Evolutionary conservation across 768 basidiomycete genomes (phyloP), one percentile per base, ranked within the genome.

Genomic region (Mycena galopus): DNA sequence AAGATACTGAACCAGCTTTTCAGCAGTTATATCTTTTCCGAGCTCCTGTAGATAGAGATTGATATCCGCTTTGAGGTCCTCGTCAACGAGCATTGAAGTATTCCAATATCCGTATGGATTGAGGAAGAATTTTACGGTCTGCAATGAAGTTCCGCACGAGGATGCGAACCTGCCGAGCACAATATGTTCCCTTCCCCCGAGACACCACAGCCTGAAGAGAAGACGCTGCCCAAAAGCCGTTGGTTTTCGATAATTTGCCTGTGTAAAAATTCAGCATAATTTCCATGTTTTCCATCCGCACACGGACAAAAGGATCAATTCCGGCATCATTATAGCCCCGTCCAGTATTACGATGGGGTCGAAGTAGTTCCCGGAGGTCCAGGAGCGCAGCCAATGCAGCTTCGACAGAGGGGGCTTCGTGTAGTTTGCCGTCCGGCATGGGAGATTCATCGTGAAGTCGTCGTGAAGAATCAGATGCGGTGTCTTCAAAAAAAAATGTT

Each of bases 21-120:
- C n/a, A n/a, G n/a, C n/a, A n/a, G n/a, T n/a, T n/a, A n/a, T n/a
- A n/a, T n/a, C n/a, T n/a, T n/a, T n/a, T n/a, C n/a, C n/a, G n/a
- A n/a, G n/a, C n/a, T n/a, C n/a, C n/a, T n/a, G n/a, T n/a, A n/a
- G n/a, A n/a, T n/a, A n/a, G n/a, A n/a, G n/a, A n/a, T n/a, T n/a
- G n/a, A n/a, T n/a, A n/a, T n/a, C n/a, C n/a, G n/a, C n/a, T n/a
- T n/a, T n/a, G n/a, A n/a, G n/a, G n/a, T n/a, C n/a, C n/a, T n/a
- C 70, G 58, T 78, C 69, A 23, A 71, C 69, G 21, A 78, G 58
- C 66, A 74, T 60, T 12, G 58, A 66, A 7, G 32, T 66, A 9
- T 53, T 73, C 72, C 72, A 75, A 17, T 51, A 50, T 5, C 74
- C 68, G 42, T 74, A 74, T 1, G 65, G 62, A 42, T 76, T 74